Evolutionary conservation across 441 rosid genomes (phyloP).

Genomic region (Pelargonium hybrid): DNA sequence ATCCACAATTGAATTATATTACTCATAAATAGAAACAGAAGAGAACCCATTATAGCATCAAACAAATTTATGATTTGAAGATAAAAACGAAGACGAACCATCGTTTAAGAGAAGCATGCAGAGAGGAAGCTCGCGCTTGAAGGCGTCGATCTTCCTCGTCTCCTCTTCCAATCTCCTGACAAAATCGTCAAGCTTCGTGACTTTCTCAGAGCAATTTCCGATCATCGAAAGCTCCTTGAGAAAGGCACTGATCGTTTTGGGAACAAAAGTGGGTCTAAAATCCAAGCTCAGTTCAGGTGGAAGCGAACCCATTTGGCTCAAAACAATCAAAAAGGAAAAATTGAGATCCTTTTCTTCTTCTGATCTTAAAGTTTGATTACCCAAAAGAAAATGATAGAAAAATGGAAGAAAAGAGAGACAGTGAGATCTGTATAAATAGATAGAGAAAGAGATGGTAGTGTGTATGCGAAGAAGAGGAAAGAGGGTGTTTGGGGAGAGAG

Average conservation of each 20-base stretch:
- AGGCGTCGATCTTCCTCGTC: conserved; percentile 67
- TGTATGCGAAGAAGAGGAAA: neutral
- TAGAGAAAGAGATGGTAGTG: neutral
- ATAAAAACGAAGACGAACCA: conserved; percentile 37
- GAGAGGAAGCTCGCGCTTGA: conserved; percentile 79
- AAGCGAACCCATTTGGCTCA: conserved; percentile 39
- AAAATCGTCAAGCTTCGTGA: conserved; percentile 37
- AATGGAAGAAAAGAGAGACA: neutral
- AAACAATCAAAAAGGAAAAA: neutral
- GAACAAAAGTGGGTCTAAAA: conserved; percentile 39
- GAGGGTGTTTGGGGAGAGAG: conserved; percentile 1
- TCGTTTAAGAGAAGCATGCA: conserved; percentile 63
- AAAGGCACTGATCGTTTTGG: conserved; percentile 47
- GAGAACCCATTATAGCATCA: neutral
- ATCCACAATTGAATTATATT: neutral
- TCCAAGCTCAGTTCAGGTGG: conserved; percentile 63
- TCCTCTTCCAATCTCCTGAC: conserved; percentile 63
- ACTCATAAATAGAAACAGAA: neutral
- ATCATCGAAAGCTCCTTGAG: conserved; percentile 36
- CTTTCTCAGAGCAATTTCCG: conserved; percentile 33
- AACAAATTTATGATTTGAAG: neutral
- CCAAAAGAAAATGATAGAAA: neutral
- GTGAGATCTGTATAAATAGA: conserved; percentile 1
- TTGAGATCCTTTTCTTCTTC: neutral
- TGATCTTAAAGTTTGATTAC: neutral